Evolutionary conservation across 176 grass and related monocot genomes (phyloP).

Genomic region (Eleusine coracana): DNA sequence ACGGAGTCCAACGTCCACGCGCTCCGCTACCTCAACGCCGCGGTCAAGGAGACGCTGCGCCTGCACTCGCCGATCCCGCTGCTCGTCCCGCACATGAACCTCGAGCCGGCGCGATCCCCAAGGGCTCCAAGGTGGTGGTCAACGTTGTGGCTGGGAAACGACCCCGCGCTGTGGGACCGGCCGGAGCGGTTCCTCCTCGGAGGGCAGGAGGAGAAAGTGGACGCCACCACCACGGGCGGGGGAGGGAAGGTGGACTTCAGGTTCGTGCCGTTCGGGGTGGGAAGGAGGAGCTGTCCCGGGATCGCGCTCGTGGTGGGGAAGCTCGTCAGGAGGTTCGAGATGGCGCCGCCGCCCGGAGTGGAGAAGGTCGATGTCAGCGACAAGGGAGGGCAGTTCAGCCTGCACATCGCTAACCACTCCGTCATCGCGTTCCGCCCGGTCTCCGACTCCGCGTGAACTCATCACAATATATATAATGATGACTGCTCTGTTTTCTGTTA

Average conservation of each 20-base stretch:
- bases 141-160: conserved; percentile 86
- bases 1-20: conserved; percentile 65
- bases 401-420: conserved; percentile 69
- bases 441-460: neutral
- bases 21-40: conserved; percentile 70
- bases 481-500: too few relatives aligned
- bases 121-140: conserved; percentile 82
- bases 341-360: conserved; percentile 60
- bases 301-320: conserved; percentile 68
- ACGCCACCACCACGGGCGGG: conserved; percentile 61
- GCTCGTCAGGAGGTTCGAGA: conserved; percentile 73
- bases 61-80: conserved; percentile 88
- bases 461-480: too few relatives aligned
- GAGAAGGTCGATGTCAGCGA: conserved; percentile 52
- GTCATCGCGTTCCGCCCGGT: conserved; percentile 55
- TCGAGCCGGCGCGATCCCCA: conserved; percentile 71
- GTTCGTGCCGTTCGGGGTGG: conserved; percentile 81
- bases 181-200: conserved; percentile 61
- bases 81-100: conserved; percentile 97
- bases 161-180: conserved; percentile 73
- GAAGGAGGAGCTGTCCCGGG: conserved; percentile 76
- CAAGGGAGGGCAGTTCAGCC: conserved; percentile 84
- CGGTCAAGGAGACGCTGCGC: conserved; percentile 85
- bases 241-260: conserved; percentile 88
- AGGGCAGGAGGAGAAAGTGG: conserved; percentile 61